These are phyloP conservation scores for Neurospora sp. DNA, from an alignment of 2,329 filamentous ascomycete genomes.

Conservation along the genomic window DNA sequence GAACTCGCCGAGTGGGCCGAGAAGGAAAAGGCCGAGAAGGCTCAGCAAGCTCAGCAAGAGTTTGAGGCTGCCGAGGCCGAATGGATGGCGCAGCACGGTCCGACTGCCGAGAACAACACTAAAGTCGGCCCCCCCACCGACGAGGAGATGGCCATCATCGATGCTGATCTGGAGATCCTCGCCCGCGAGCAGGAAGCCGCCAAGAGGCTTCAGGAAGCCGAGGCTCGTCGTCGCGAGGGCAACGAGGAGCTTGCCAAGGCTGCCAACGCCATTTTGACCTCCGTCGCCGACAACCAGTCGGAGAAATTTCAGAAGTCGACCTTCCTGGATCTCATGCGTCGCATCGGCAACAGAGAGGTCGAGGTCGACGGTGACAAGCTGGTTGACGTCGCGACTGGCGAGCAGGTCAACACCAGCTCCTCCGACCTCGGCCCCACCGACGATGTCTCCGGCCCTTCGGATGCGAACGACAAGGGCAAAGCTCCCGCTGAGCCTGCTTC, in stretches of 20 bases:
- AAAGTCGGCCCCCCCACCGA: slow-evolving; percentile 8
- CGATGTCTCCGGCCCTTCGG: not conserved
- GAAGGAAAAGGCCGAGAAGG: slow-evolving; percentile 1
- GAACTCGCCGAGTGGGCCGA: slow-evolving; percentile 13
- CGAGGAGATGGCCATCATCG: slow-evolving; percentile 15
- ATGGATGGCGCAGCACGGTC: slow-evolving; percentile 25
- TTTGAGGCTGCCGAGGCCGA: slow-evolving; percentile 13
- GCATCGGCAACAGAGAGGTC: slow-evolving; percentile 61
- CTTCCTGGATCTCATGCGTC: slow-evolving; percentile 68
- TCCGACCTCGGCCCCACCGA: not conserved
- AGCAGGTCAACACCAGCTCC: slow-evolving; percentile 6
- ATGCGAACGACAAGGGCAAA: not conserved
- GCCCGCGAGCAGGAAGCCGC: slow-evolving; percentile 24
- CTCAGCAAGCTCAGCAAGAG: slow-evolving; percentile 7
- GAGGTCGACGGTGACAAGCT: slow-evolving; percentile 51
- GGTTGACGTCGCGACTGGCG: slow-evolving; percentile 21
- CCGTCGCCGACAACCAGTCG: slow-evolving; percentile 56
- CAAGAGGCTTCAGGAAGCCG: slow-evolving; percentile 19
- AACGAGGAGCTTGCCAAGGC: slow-evolving; percentile 62
- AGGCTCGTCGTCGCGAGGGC: slow-evolving; percentile 28
- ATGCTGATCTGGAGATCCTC: slow-evolving; percentile 17
- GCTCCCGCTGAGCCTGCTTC: not conserved
- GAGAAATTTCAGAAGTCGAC: slow-evolving; percentile 70
- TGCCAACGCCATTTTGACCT: slow-evolving; percentile 59
- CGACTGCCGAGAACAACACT: slow-evolving; percentile 6